phyloP scores from a whole-genome alignment of 179 eudicot genomes.

The Beta macrorhiza region DNA sequence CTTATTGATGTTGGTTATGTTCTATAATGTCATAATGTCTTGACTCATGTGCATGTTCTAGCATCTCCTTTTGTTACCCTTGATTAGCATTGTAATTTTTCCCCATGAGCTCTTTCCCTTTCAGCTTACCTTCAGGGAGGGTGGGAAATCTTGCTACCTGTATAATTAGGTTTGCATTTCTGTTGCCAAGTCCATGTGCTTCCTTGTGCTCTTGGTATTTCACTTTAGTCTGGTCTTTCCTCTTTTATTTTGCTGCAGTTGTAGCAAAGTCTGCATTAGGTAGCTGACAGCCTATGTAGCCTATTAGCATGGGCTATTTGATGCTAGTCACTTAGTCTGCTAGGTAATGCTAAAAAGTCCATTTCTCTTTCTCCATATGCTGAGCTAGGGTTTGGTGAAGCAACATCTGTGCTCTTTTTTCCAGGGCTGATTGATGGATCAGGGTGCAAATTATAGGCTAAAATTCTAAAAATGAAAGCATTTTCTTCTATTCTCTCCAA shows the following conservation, averaged over 20 bases:
- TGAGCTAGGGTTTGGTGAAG: not conserved
- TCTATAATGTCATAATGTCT: not conserved
- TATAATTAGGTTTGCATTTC: not conserved
- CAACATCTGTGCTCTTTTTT: not conserved
- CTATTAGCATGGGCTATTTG: not conserved
- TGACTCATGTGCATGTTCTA: conserved; percentile 3
- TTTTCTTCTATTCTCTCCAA: not conserved
- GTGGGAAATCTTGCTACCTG: not conserved
- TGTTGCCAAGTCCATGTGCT: not conserved
- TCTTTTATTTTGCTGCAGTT: not conserved
- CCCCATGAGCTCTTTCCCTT: not conserved
- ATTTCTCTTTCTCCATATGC: not conserved
- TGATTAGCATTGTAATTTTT: not conserved
- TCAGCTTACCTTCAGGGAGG: not conserved
- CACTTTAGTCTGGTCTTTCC: not conserved
- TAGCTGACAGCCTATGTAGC: not conserved
- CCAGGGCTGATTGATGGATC: not conserved
- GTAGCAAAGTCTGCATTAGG: not conserved
- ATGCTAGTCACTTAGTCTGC: not conserved
- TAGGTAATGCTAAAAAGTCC: not conserved
- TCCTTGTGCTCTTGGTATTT: not conserved
- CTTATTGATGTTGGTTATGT: not conserved
- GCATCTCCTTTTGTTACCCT: not conserved
- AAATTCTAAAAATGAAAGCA: not conserved
- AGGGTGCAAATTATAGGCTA: not conserved